A percentile compares a stretch with the other conserved stretches of the same genome.
These are phyloP conservation scores for Strobilomyces dryophilus DNA, from an alignment of 768 basidiomycete species.

Conservation along the genomic window DNA sequence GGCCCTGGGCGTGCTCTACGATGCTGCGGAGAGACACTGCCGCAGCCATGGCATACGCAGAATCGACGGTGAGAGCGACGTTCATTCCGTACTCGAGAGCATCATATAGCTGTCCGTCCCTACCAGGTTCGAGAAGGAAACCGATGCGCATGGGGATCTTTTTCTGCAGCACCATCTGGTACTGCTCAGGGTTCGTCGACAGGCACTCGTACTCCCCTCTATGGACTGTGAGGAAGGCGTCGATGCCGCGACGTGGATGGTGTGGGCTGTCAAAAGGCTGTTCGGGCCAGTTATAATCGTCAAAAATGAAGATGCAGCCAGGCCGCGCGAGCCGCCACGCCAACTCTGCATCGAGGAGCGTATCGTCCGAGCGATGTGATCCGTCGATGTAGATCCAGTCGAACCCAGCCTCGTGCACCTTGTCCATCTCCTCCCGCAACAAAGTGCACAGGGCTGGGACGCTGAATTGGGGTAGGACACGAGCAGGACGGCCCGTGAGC, in stretches of 20 bases:
- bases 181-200: constrained; percentile 33
- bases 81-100: constrained; percentile 46
- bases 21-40: constrained; percentile 45
- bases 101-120: constrained; percentile 1
- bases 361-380: constrained; percentile 57
- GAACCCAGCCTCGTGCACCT: constrained; percentile 37
- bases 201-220: constrained; percentile 43
- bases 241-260: constrained; percentile 55
- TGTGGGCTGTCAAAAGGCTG: constrained; percentile 45
- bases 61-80: constrained; percentile 41
- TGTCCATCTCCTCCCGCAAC: constrained; percentile 42
- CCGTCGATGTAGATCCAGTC: constrained; percentile 61
- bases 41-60: constrained; percentile 44
- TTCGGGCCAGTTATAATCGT: constrained; percentile 53
- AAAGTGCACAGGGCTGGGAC: constrained; percentile 46
- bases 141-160: constrained; percentile 49
- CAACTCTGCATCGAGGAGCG: constrained; percentile 56
- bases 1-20: constrained; percentile 31
- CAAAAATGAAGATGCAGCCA: constrained; percentile 51
- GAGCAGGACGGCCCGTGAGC: constrained; percentile 40
- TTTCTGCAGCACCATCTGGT: constrained; percentile 54
- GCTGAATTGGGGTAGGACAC: constrained; percentile 50
- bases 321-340: constrained; percentile 51
- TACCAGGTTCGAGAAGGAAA: constrained; percentile 30
- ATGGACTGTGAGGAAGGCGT: constrained; percentile 51